A percentile compares a stretch with the other conserved stretches of the same genome.
These are phyloP conservation scores for Penicillium silybi DNA, from an alignment of 495 filamentous ascomycete species.

Conservation along the genomic window DNA sequence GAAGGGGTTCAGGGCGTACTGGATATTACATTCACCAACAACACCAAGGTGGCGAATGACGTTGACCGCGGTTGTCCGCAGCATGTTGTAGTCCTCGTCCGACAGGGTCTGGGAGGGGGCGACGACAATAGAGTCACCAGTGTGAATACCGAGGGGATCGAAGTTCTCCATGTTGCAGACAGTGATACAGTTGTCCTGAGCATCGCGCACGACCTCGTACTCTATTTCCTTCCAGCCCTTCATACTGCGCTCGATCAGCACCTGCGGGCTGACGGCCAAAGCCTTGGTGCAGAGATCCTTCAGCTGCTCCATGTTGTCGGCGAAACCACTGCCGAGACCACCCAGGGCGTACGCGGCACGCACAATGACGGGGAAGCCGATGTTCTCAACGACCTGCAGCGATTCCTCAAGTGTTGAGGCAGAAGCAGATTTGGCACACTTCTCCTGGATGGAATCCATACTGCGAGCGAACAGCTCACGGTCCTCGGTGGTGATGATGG, in stretches of 20 bases:
- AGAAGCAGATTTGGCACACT: slow-evolving; percentile 94
- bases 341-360: slow-evolving; percentile 94
- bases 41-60: slow-evolving; percentile 96
- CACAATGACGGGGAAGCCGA: slow-evolving; percentile 95
- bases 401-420: slow-evolving; percentile 85
- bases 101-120: slow-evolving; percentile 95
- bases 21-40: slow-evolving; percentile 97
- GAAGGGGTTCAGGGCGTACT: slow-evolving; percentile 96
- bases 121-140: slow-evolving; percentile 97
- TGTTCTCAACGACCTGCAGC: slow-evolving; percentile 74
- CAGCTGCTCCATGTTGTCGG: slow-evolving; percentile 82
- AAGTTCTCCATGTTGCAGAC: slow-evolving; percentile 99
- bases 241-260: slow-evolving; percentile 96
- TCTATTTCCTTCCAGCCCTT: slow-evolving; percentile 99
- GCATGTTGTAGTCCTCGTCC: slow-evolving; percentile 99
- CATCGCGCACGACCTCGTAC: slow-evolving; percentile 97
- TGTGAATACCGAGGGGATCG: slow-evolving; percentile 96
- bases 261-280: slow-evolving; percentile 90
- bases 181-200: slow-evolving; percentile 96
- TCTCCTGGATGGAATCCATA: slow-evolving; percentile 98
- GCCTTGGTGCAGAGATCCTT: slow-evolving; percentile 91
- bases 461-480: slow-evolving; percentile 94
- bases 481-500: slow-evolving; percentile 97
- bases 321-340: slow-evolving; percentile 93
- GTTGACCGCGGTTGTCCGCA: slow-evolving; percentile 96